phyloP scores from a whole-genome alignment of 805 yeast species.

The Kluyveromyces dobzhanskii region DNA sequence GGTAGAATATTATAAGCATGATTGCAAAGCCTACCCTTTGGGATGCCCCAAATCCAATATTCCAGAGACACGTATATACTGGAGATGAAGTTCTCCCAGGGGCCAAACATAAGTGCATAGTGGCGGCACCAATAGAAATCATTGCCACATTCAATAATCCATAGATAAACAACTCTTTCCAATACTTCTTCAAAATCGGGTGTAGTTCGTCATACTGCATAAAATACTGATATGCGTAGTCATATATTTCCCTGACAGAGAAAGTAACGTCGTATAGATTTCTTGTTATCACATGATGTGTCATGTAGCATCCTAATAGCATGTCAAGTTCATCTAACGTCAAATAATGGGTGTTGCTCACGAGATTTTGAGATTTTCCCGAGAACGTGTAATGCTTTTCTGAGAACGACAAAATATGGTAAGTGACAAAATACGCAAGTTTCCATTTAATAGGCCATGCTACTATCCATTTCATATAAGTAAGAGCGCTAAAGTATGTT shows the following conservation, averaged over 20 bases:
- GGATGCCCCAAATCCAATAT: constrained; percentile 2
- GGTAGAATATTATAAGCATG: background rate
- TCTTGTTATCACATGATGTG: background rate
- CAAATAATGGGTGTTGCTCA: background rate
- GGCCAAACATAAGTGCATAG: background rate
- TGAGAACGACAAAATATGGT: constrained; percentile 2
- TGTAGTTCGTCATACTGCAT: constrained; percentile 1
- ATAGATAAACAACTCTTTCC: constrained; percentile 3
- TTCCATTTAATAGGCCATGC: constrained; percentile 2
- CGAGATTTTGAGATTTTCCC: background rate
- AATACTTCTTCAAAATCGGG: background rate
- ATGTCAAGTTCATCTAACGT: background rate
- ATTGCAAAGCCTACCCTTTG: constrained; percentile 2
- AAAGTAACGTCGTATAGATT: background rate
- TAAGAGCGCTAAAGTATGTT: background rate
- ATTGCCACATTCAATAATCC: background rate
- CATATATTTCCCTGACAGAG: constrained; percentile 1
- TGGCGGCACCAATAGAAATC: background rate
- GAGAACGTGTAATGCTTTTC: background rate
- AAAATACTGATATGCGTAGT: constrained; percentile 1
- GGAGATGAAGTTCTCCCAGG: constrained; percentile 3
- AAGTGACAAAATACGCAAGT: background rate
- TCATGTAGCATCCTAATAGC: constrained; percentile 1
- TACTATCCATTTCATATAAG: constrained; percentile 2
- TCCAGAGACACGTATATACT: constrained; percentile 1